Conservation (phyloP, 2,329 filamentous ascomycete genomes). For the Davidsoniella australis region DNA sequence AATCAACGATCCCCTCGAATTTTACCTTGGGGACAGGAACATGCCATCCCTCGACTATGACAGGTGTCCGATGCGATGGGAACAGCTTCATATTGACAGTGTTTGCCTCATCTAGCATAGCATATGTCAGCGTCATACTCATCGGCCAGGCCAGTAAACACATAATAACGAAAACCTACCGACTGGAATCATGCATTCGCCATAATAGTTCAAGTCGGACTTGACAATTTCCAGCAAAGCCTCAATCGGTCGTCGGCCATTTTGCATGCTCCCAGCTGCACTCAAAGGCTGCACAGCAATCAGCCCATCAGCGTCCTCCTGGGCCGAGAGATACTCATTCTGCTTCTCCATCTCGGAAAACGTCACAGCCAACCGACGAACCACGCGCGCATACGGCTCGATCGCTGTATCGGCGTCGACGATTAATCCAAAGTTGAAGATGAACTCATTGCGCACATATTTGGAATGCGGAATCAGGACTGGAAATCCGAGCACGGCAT, state of each 20-base stretch:
- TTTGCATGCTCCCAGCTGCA: constrained; percentile 14
- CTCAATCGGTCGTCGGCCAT: constrained; percentile 50
- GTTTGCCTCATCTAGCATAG: constrained; percentile 59
- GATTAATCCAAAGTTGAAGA: constrained; percentile 92
- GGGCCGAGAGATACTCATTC: constrained; percentile 60
- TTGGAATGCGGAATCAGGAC: constrained; percentile 69
- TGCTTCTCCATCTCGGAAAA: constrained; percentile 88
- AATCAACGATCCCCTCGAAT: constrained; percentile 44
- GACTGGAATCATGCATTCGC: constrained; percentile 96
- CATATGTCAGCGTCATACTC: too few species aligned
- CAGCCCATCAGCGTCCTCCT: constrained; percentile 23
- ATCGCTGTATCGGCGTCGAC: constrained; percentile 51
- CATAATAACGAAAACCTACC: constrained; percentile 33
- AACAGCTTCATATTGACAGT: constrained; percentile 95
- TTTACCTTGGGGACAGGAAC: constrained; percentile 66
- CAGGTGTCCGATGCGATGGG: constrained; percentile 60
- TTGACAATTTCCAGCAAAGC: constrained; percentile 65
- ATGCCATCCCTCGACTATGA: constrained; percentile 69
- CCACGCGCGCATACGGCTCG: constrained; percentile 66
- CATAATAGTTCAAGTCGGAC: constrained; percentile 89
- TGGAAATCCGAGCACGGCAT: constrained; percentile 72
- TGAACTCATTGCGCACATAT: constrained; percentile 88
- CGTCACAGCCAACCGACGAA: constrained; percentile 66
- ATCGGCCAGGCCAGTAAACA: too few species aligned
- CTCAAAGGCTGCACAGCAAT: constrained; percentile 18